Conservation (phyloP, 73 alveolate genomes). For the Stentor coeruleus region DNA sequence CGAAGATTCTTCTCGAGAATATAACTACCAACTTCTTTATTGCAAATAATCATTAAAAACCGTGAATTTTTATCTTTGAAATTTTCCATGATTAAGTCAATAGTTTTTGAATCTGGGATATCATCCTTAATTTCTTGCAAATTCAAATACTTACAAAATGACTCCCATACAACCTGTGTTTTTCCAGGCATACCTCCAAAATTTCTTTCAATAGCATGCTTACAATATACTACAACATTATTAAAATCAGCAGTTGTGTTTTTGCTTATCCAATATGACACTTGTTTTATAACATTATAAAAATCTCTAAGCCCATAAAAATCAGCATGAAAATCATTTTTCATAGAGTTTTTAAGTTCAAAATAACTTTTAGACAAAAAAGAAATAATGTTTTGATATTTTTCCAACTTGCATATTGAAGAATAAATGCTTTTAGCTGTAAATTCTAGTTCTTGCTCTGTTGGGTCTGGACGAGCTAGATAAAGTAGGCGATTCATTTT, state of each 20-base stretch:
- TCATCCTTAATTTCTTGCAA: not conserved
- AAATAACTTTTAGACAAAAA: not conserved
- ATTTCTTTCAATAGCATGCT: constrained; percentile 25
- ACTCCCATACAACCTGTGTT: not conserved
- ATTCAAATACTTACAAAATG: not conserved
- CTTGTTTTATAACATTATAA: constrained; percentile 44
- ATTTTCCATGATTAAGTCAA: constrained; percentile 36
- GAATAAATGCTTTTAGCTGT: constrained; percentile 18
- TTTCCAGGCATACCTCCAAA: constrained; percentile 11
- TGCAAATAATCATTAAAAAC: constrained; percentile 41
- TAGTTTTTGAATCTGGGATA: not conserved
- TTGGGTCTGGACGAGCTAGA: constrained; percentile 37
- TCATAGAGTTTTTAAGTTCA: not conserved
- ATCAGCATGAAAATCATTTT: constrained; percentile 13
- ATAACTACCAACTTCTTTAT: constrained; percentile 11
- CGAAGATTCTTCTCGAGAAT: constrained; percentile 23
- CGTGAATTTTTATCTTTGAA: constrained; percentile 24
- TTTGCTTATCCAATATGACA: not conserved
- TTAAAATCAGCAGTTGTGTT: not conserved
- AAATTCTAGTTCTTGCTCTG: not conserved
- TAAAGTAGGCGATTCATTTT: constrained; percentile 54
- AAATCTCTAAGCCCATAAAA: constrained; percentile 84
- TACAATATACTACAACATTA: not conserved
- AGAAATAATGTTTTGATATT: not conserved
- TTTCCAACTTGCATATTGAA: not conserved